These are phyloP conservation scores for Aspergillus vadensis DNA, from an alignment of 2,329 filamentous ascomycete species.

Conservation along the genomic window DNA sequence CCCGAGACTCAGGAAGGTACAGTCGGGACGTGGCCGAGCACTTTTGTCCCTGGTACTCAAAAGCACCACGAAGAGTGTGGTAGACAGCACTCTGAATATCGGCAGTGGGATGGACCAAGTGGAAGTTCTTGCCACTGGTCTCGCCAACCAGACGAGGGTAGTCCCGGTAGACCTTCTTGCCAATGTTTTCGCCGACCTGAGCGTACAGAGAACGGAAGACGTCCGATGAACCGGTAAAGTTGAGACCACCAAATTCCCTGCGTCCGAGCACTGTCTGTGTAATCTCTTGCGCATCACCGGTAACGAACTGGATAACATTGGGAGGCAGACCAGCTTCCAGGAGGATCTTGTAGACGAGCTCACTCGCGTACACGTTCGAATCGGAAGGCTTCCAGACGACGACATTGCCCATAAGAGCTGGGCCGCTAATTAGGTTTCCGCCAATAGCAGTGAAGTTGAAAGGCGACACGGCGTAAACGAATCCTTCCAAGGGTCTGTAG, in stretches of 20 bases:
- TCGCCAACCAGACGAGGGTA: constrained; percentile 87
- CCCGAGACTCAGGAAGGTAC: constrained; percentile 74
- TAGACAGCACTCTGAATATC: constrained; percentile 75
- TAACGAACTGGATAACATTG: constrained; percentile 90
- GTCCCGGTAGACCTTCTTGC: constrained; percentile 73
- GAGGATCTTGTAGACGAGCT: constrained; percentile 86
- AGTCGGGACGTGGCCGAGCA: constrained; percentile 78
- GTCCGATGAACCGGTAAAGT: constrained; percentile 87
- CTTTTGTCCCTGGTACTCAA: constrained; percentile 88
- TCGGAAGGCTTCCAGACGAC: constrained; percentile 96
- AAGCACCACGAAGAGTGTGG: constrained; percentile 80
- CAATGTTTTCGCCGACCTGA: constrained; percentile 75
- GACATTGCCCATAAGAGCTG: constrained; percentile 89
- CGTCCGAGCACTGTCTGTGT: constrained; percentile 75
- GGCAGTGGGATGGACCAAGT: constrained; percentile 73
- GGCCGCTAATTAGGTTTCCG: constrained; percentile 78
- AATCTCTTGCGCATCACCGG: constrained; percentile 80
- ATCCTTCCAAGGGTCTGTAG: constrained; percentile 85
- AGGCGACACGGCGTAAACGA: constrained; percentile 88
- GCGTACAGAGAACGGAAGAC: constrained; percentile 89
- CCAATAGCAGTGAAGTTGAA: constrained; percentile 98
- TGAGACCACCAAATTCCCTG: constrained; percentile 77
- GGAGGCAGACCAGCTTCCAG: constrained; percentile 84
- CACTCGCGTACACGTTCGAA: constrained; percentile 80
- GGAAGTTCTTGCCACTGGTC: constrained; percentile 91